These are phyloP conservation scores for Gypsophila paniculata DNA, from an alignment of 179 eudicot species.

Conservation along the genomic window DNA sequence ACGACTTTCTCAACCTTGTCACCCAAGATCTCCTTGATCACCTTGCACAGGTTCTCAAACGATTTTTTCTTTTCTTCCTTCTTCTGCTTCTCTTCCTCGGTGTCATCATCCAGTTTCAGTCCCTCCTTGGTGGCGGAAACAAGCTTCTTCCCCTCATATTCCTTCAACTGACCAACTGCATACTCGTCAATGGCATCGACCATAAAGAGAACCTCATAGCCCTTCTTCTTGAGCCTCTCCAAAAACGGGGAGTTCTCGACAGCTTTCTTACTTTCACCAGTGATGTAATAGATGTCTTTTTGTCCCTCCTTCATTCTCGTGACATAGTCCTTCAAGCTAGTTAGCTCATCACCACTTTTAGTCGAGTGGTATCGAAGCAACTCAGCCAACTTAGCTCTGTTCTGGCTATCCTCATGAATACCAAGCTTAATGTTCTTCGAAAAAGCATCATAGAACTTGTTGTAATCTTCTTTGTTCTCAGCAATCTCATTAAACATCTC, in stretches of 20 bases:
- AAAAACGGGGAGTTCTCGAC: slow-evolving; percentile 76
- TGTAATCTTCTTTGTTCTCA: slow-evolving; percentile 71
- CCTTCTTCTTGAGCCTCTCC: slow-evolving; percentile 67
- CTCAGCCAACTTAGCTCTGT: slow-evolving; percentile 59
- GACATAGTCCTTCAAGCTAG: slow-evolving; percentile 69
- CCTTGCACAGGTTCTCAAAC: slow-evolving; percentile 64
- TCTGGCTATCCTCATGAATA: slow-evolving; percentile 69
- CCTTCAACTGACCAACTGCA: slow-evolving; percentile 68
- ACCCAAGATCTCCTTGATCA: slow-evolving; percentile 61
- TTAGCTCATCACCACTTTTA: slow-evolving; percentile 66
- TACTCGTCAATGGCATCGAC: slow-evolving; percentile 80
- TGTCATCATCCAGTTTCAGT: slow-evolving; percentile 58
- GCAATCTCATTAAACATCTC: slow-evolving; percentile 79
- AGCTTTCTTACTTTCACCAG: slow-evolving; percentile 61
- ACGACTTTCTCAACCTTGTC: slow-evolving; percentile 75
- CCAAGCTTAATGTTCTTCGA: slow-evolving; percentile 71
- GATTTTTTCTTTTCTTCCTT: slow-evolving; percentile 66
- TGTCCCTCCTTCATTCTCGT: slow-evolving; percentile 79
- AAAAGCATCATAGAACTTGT: slow-evolving; percentile 69
- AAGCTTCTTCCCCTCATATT: slow-evolving; percentile 67
- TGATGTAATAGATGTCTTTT: slow-evolving; percentile 36
- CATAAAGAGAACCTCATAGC: slow-evolving; percentile 68
- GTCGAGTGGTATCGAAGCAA: slow-evolving; percentile 65
- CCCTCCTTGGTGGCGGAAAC: slow-evolving; percentile 76
- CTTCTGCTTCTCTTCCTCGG: slow-evolving; percentile 61